Evolutionary conservation across 345 rosid species (phyloP), one percentile per base, ranked within the genome.

Genomic region (Arabis hirsuta): DNA sequence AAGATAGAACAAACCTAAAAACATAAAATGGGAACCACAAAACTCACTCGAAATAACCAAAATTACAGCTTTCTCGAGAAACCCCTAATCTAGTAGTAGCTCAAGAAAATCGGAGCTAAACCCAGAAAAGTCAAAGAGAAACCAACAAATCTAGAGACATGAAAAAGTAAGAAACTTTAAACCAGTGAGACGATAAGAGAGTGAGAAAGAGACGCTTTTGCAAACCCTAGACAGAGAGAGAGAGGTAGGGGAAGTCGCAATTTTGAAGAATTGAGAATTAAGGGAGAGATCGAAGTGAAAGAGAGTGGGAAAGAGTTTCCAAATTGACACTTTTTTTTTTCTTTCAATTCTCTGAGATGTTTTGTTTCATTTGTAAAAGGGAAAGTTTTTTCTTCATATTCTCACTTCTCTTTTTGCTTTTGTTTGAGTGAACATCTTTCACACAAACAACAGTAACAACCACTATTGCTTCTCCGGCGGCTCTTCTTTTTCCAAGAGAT

Each of bases 301-400:
- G 50, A 26, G 76, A 71, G 72, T 48, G 69, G 81, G 55, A 67
- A 67, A 58, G 31, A 46, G 72, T 65, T 57, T 78, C 77, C 67
- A 78, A 77, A 75, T 26, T 81, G 55, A 74, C 81, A 70, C 90
- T 81, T 83, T 81, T 83, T n/a, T 36, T 74, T 77, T 32, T 55
- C 42, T 77, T 32, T 55, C 42, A 66, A 63, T 62, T 38, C 59
- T 69, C 59, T 47, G 75, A 76, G 75, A 55, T 69, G 47, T 55
- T 77, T 77, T 77, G 76, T 58, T 65, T 62, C 89, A 74, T 83
- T 75, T 87, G 88, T 84, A 79, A 82, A 82, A 82, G 92, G 83
- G 82, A 81, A 86, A 88, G 55, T 65, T 26, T 53, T 54, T 53
- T 10, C 67, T 32, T 71, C 38, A 42, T 43, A 3, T 45, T 26